Evolutionary conservation across 805 yeast genomes (phyloP), one percentile per base, ranked within the genome.

Genomic region (Saccharomycodes ludwigii): DNA sequence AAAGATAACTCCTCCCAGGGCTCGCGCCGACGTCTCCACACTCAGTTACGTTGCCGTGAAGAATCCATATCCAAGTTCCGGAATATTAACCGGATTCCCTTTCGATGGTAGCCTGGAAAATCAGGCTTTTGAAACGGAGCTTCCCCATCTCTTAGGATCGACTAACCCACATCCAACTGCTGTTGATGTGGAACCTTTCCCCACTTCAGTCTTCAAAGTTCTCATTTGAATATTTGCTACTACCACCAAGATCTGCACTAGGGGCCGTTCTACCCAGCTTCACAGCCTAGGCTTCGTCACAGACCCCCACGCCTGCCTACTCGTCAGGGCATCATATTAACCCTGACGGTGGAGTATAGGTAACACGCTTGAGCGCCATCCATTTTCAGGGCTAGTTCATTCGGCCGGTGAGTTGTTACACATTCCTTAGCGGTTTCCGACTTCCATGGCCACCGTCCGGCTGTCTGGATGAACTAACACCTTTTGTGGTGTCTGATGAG

Each of bases 341-440:
- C 58, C 53, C 56, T 52, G 51, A 47, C 57, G 61, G 60, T 44
- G 51, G 51, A 53, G 59, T 56, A 54, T 51, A 55, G 55, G 61
- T 55, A 54, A 50, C 54, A 54, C 59, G 58, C 59, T 54, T 55
- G 53, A 49, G 55, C 52, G 54, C 50, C 54, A 49, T 51, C 60
- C 61, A 54, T 57, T 56, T 56, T 55, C 61, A 56, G 61, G 61
- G 60, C 59, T 56, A 55, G 56, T 54, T 54, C 61, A 58, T 58
- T 57, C 63, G 59, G 59, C 66, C 66, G 70, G 70, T 65, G 69
- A 63, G 68, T 62, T 54, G 56, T 56, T 51, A 53, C 62, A 56
- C 64, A 62, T 59, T 62, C 69, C 70, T 64, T 64, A 63, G 68
- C 66, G 69, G 68, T 62, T 65, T 60, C 68, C 66, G 53, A 56